Conservation (phyloP, 768 basidiomycete genomes). For the Daedalea quercina region DNA sequence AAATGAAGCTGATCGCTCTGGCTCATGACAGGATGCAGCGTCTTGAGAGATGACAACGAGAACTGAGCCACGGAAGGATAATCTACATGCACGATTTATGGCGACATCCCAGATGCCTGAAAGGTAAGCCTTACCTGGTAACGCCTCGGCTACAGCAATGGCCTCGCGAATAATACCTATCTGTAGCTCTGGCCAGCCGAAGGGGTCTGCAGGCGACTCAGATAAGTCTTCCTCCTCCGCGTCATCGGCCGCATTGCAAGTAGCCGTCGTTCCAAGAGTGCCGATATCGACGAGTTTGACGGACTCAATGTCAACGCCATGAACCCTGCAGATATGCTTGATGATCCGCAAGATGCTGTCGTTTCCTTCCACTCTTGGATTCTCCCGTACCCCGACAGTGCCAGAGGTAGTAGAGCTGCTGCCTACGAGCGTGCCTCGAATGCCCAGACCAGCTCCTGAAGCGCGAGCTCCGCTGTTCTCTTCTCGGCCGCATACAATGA, state of each 20-base stretch:
- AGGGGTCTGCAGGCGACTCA: constrained; percentile 42
- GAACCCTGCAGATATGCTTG: constrained; percentile 65
- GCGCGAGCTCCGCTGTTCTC: constrained; percentile 46
- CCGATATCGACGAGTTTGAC: constrained; percentile 40
- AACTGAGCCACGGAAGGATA: constrained; percentile 81
- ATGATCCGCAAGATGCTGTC: constrained; percentile 71
- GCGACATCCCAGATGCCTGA: not conserved
- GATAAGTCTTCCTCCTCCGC: constrained; percentile 28
- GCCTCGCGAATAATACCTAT: constrained; percentile 91
- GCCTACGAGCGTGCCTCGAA: constrained; percentile 36
- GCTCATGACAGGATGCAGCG: constrained; percentile 60
- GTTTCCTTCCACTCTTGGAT: constrained; percentile 76
- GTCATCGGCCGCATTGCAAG: constrained; percentile 1
- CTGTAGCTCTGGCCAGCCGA: constrained; percentile 94
- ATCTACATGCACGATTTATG: constrained; percentile 41
- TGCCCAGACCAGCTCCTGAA: constrained; percentile 40
- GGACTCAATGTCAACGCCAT: constrained; percentile 77
- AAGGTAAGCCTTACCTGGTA: constrained; percentile 61
- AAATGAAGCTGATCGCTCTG: constrained; percentile 77
- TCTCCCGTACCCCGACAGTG: constrained; percentile 62
- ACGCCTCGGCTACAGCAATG: constrained; percentile 81
- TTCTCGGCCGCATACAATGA: constrained; percentile 79
- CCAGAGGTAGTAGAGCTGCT: constrained; percentile 32
- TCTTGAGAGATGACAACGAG: constrained; percentile 80
- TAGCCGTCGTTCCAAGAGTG: not conserved